phyloP scores from a whole-genome alignment of 1,139 yeast genomes.

The Pichia sp. region DNA sequence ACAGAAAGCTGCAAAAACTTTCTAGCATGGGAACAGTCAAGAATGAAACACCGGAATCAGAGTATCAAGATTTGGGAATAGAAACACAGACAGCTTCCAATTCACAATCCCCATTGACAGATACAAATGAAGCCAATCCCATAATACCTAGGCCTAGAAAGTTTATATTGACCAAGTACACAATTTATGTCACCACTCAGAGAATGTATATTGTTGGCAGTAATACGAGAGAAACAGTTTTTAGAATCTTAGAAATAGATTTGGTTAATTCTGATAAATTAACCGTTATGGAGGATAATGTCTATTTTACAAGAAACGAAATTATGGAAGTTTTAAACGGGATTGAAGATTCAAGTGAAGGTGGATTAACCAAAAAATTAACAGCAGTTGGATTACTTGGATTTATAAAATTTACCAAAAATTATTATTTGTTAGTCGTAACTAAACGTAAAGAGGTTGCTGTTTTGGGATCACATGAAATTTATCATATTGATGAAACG shows the following conservation, averaged over 20 bases:
- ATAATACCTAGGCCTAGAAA: slow-evolving; percentile 33
- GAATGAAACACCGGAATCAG: background rate
- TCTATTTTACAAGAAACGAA: slow-evolving; percentile 73
- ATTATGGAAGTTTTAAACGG: slow-evolving; percentile 64
- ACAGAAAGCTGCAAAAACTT: no score
- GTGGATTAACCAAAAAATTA: slow-evolving; percentile 69
- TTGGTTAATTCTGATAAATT: slow-evolving; percentile 51
- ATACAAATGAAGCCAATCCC: slow-evolving; percentile 8
- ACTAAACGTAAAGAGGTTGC: slow-evolving; percentile 89
- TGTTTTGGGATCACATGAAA: slow-evolving; percentile 82
- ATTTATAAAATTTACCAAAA: slow-evolving; percentile 74
- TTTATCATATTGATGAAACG: slow-evolving; percentile 89
- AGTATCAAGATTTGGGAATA: background rate
- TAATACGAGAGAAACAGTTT: slow-evolving; percentile 79
- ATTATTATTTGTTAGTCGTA: slow-evolving; percentile 74
- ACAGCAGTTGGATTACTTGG: slow-evolving; percentile 90
- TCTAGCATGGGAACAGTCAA: background rate
- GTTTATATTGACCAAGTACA: slow-evolving; percentile 62
- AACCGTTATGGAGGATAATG: slow-evolving; percentile 68
- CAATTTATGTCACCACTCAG: slow-evolving; percentile 73
- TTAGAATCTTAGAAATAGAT: slow-evolving; percentile 78
- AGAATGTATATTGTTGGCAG: slow-evolving; percentile 91
- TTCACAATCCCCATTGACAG: background rate
- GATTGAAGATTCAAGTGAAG: slow-evolving; percentile 52
- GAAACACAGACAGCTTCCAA: background rate